Base-by-base conservation (phyloP, 2,329 filamentous ascomycete species). In the Botryotinia globosa region DNA sequence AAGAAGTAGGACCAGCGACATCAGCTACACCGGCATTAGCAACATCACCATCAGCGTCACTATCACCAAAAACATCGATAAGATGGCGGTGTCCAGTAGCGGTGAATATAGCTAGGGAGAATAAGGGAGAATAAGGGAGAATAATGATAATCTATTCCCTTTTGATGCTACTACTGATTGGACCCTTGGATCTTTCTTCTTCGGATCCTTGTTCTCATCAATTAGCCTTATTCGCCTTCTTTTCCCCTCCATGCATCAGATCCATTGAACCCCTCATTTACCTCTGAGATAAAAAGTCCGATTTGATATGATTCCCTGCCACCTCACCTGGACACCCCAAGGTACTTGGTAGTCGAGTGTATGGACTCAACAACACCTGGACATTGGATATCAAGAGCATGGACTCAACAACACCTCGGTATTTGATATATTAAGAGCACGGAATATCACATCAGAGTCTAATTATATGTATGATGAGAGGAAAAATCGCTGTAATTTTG, bases 201-300 rank as follows among this genome's bases (percentile, higher is more conserved):
- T 51, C 14, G 1, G 25, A n/a, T 37, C 63, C 32, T 66, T 51
- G 44, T 51, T 34, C 8, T 51, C 32, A 51, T 66, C 32, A 4
- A 2, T 37, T 64, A 14, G 62, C 44, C 44, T 48, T 48, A 2
- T 65, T 48, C 39, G 39, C 61, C 61, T 32, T 20, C 25, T 64
- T 63, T 32, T 37, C 63, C 63, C 63, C 32, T 51, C 63, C 42
- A 45, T 64, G 42, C 42, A 64, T 64, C 34, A 45, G 62, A 64
- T 64, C 42, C 42, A 8, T 32, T 44, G 61, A 64, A 64, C 62
- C 42, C 18, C 42, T 45, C 59, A 62, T 44, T n/a, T 42, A 10
- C 37, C 42, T 42, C 16, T 29, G 34, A 42, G 16, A 8, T 56
- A 62, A 61, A 59, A 61, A 37, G 58, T 61, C 58, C 58, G 58